Evolutionary conservation across 495 filamentous ascomycete species (phyloP).

Genomic region (Neurospora sp.): DNA sequence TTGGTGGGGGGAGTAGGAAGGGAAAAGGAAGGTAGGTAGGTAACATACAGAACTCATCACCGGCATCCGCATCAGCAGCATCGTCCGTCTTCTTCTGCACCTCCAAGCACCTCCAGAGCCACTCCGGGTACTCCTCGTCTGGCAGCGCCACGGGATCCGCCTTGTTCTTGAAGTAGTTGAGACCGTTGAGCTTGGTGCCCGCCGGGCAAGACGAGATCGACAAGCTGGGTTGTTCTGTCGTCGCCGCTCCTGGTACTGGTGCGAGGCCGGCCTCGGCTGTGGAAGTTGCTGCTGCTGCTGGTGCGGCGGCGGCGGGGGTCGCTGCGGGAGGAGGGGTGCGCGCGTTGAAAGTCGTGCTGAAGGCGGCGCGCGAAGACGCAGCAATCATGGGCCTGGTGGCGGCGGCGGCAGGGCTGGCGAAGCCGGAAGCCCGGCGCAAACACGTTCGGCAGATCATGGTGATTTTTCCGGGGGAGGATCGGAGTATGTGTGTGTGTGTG

Average conservation of each 20-base stretch:
- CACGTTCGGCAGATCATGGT: slow-evolving; percentile 40
- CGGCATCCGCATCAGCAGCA: slow-evolving; percentile 33
- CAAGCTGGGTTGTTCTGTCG: slow-evolving; percentile 6
- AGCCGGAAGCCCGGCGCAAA: slow-evolving; percentile 28
- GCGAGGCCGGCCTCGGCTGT: background rate
- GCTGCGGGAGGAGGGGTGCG: slow-evolving; percentile 19
- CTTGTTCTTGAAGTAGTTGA: slow-evolving; percentile 76
- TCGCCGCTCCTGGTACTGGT: background rate
- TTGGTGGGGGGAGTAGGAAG: too few relatives aligned
- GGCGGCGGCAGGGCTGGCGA: slow-evolving; percentile 2
- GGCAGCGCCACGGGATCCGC: slow-evolving; percentile 63
- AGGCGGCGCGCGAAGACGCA: slow-evolving; percentile 2
- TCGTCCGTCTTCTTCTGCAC: slow-evolving; percentile 36
- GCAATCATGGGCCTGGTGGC: slow-evolving; percentile 8
- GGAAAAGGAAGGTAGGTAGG: background rate
- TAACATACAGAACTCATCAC: slow-evolving; percentile 66
- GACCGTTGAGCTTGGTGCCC: slow-evolving; percentile 64
- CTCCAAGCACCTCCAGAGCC: slow-evolving; percentile 76
- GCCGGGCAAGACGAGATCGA: slow-evolving; percentile 41
- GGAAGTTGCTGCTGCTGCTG: slow-evolving; percentile 5
- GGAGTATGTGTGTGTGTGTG: background rate
- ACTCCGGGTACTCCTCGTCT: slow-evolving; percentile 81
- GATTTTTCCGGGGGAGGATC: background rate
- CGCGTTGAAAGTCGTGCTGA: slow-evolving; percentile 22
- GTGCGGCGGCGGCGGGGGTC: slow-evolving; percentile 9